Conservation (phyloP, 2,329 filamentous ascomycete species). For the Dactylella cylindrospora region DNA sequence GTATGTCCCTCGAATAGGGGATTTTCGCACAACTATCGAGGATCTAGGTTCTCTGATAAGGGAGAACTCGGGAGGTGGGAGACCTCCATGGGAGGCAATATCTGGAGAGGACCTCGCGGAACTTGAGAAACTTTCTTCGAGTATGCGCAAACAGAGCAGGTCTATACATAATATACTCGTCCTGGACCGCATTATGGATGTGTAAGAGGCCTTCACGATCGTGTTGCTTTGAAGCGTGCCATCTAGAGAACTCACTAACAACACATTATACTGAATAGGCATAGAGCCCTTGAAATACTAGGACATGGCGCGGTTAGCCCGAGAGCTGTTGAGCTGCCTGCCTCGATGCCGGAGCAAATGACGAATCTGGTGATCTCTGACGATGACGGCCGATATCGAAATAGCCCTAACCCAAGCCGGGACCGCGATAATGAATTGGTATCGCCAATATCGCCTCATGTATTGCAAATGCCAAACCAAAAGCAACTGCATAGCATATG, state of each 20-base stretch:
- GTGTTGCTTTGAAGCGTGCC: slow-evolving; percentile 6
- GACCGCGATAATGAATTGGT: slow-evolving; percentile 12
- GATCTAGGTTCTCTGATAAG: slow-evolving; percentile 38
- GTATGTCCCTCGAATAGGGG: slow-evolving; percentile 33
- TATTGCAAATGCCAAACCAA: slow-evolving; percentile 36
- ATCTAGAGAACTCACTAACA: slow-evolving; percentile 24
- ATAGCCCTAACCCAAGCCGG: not conserved
- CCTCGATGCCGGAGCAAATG: slow-evolving; percentile 22
- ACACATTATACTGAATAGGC: slow-evolving; percentile 27
- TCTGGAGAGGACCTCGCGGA: slow-evolving; percentile 28
- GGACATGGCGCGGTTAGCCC: slow-evolving; percentile 12
- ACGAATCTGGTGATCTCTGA: slow-evolving; percentile 15
- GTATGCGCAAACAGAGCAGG: slow-evolving; percentile 38
- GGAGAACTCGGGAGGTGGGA: slow-evolving; percentile 33
- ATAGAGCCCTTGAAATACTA: slow-evolving; percentile 27
- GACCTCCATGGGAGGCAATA: slow-evolving; percentile 27
- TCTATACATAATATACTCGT: slow-evolving; percentile 38
- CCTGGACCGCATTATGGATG: slow-evolving; percentile 29
- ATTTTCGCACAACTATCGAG: slow-evolving; percentile 41
- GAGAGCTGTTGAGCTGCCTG: slow-evolving; percentile 5
- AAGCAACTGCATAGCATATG: slow-evolving; percentile 28
- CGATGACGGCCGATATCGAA: slow-evolving; percentile 13
- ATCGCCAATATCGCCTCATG: slow-evolving; percentile 17
- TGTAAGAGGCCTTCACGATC: slow-evolving; percentile 19
- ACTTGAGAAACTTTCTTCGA: slow-evolving; percentile 27